Evolutionary conservation across 176 grass and related monocot species (phyloP).

Genomic region (Tuctoria greenei): DNA sequence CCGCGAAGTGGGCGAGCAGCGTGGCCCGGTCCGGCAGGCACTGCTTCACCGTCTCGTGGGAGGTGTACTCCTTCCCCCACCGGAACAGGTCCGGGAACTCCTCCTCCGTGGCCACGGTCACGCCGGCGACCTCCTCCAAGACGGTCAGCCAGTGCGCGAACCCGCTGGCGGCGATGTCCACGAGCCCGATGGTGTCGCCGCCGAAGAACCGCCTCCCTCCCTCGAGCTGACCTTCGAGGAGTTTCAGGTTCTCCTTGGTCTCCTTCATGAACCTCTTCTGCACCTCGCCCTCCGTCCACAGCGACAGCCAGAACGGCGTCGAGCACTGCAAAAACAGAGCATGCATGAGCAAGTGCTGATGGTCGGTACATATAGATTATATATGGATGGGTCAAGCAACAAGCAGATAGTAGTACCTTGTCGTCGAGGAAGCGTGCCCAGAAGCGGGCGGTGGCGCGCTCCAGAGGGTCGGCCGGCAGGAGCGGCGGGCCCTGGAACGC

Average conservation of each 20-base stretch:
- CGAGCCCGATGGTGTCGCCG: slow-evolving; percentile 42
- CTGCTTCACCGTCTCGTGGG: slow-evolving; percentile 9
- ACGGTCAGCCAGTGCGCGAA: slow-evolving; percentile 40
- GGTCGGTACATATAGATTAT: too few relatives aligned
- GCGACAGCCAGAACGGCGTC: slow-evolving; percentile 44
- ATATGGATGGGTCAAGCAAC: too few relatives aligned
- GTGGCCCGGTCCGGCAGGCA: slow-evolving; percentile 36
- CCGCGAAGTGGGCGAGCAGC: slow-evolving; percentile 29
- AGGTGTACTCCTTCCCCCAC: slow-evolving; percentile 41
- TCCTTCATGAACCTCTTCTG: slow-evolving; percentile 38
- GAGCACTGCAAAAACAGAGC: slow-evolving; percentile 16
- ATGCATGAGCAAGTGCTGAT: too few relatives aligned
- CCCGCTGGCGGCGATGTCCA: slow-evolving; percentile 42
- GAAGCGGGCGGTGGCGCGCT: not conserved
- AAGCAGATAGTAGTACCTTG: not conserved
- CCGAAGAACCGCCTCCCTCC: slow-evolving; percentile 61
- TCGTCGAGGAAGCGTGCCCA: not conserved
- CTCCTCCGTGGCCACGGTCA: slow-evolving; percentile 28
- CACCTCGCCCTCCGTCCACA: slow-evolving; percentile 52
- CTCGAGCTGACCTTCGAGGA: slow-evolving; percentile 11
- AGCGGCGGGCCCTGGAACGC: slow-evolving; percentile 27
- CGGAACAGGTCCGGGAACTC: slow-evolving; percentile 39
- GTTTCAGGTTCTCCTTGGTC: slow-evolving; percentile 31
- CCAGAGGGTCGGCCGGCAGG: not conserved
- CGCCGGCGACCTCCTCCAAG: slow-evolving; percentile 51